Evolutionary conservation across 2,329 filamentous ascomycete species (phyloP), one percentile per base, ranked within the genome.

Genomic region (Leptographium radiaticola): DNA sequence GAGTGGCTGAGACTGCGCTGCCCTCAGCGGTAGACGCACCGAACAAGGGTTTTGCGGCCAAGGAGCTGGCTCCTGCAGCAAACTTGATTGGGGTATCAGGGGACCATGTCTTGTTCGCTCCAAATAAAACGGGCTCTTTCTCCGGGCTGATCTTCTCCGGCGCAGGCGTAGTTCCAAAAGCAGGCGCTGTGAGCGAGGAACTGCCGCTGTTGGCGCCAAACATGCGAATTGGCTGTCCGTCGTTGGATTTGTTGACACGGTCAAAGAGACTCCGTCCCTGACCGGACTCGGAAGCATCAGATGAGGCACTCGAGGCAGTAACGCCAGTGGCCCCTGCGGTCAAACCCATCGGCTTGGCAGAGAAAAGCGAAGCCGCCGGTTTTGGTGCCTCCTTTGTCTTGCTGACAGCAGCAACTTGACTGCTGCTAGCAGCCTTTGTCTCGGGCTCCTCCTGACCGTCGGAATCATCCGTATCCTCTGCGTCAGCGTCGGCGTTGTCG

Each of bases 1-100:
- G 8, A 13, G 34, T 50, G 18, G 34, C 49, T 16, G 50, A n/a
- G 10, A 11, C 18, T 10, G 39, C 20, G 43, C 31, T 13, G 13
- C 42, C 25, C 4, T 31, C 44, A 30, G 53, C 31, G 0, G 48
- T 46, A 4, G 52, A 4, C 6, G 53, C 36, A 33, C 58, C 59
- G 44, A 61, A 62, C 4, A 60, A 47, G 8, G 59, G 16, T 44
- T 57, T 59, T 15, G 51, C 47, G 10, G 52, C 44, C 2, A 53
- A 43, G n/a, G 55, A 39, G 11, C 46, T 47, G 31, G 47, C 12
- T 64, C 54, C 52, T 11, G 7, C 52, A 13, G 70, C 71, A 61
- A 80, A 80, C 62, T 79, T 80, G 63, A 82, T 77, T 2, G 77
- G 77, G 1, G 66, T 71, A 53, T 70, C 67, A 10, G 71, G 67